A percentile compares a stretch with the other conserved stretches of the same genome.
Evolutionary conservation across 1,284 basidiomycete species (phyloP).

Genomic region (Xerocomus nothofagi): DNA sequence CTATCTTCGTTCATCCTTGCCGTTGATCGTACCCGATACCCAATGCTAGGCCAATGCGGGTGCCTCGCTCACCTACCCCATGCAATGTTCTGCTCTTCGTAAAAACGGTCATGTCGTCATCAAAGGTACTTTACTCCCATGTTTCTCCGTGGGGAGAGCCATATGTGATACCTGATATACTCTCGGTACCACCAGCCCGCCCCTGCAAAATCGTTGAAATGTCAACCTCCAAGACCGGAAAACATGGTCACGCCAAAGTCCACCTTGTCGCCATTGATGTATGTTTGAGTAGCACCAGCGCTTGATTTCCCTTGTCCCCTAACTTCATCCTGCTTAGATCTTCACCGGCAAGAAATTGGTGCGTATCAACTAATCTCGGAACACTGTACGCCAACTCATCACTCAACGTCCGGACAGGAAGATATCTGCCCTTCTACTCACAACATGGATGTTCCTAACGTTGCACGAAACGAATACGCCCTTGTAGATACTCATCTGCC

Average conservation of each 20-base stretch:
- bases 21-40: slow-evolving; percentile 24
- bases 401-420: slow-evolving; percentile 57
- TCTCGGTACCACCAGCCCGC: slow-evolving; percentile 52
- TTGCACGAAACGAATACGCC: slow-evolving; percentile 87
- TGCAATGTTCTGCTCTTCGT: slow-evolving; percentile 97
- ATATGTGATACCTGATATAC: slow-evolving; percentile 4
- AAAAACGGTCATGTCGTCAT: slow-evolving; percentile 97
- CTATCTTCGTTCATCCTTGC: slow-evolving; percentile 14
- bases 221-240: slow-evolving; percentile 99
- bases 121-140: slow-evolving; percentile 58
- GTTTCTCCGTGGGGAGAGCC: background rate
- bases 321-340: slow-evolving; percentile 55
- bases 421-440: slow-evolving; percentile 98
- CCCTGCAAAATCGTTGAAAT: slow-evolving; percentile 99
- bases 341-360: slow-evolving; percentile 94
- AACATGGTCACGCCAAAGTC: slow-evolving; percentile 99
- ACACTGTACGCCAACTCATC: background rate
- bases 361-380: background rate
- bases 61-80: slow-evolving; percentile 88
- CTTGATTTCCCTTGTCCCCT: slow-evolving; percentile 10
- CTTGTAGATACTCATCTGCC: slow-evolving; percentile 55
- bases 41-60: slow-evolving; percentile 64
- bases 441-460: slow-evolving; percentile 99
- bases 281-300: slow-evolving; percentile 37
- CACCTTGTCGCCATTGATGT: slow-evolving; percentile 97